These are phyloP conservation scores for Euphorbia schlechtendalii DNA, from an alignment of 441 rosid species.

Conservation along the genomic window DNA sequence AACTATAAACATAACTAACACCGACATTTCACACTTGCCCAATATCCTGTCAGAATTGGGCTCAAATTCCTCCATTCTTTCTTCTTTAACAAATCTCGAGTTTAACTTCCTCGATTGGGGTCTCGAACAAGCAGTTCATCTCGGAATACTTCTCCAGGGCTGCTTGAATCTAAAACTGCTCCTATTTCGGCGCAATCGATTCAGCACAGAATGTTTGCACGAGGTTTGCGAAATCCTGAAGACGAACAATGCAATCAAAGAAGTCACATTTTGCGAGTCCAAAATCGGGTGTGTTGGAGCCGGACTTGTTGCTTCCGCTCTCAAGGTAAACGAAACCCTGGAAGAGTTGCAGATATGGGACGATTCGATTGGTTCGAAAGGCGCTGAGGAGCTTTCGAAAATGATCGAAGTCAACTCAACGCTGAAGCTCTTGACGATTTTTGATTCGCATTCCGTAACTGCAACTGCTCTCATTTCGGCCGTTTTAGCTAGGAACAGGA, in stretches of 20 bases:
- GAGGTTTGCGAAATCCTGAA: conserved; percentile 51
- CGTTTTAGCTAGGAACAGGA: conserved; percentile 73
- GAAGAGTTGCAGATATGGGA: conserved; percentile 96
- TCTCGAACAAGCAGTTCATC: conserved; percentile 37
- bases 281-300: conserved; percentile 58
- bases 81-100: conserved; percentile 55
- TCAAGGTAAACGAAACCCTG: conserved; percentile 53
- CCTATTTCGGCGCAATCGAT: conserved; percentile 48
- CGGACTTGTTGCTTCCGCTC: conserved; percentile 54
- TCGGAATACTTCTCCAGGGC: conserved; percentile 53
- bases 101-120: conserved; percentile 65
- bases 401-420: conserved; percentile 88
- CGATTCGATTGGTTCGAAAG: conserved; percentile 76
- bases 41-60: conserved; percentile 48
- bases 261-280: conserved; percentile 55
- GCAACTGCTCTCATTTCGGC: conserved; percentile 83
- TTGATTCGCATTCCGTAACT: conserved; percentile 56
- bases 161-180: conserved; percentile 56
- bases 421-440: conserved; percentile 62
- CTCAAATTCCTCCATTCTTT: conserved; percentile 32
- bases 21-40: conserved; percentile 35
- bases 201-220: conserved; percentile 41
- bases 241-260: conserved; percentile 54
- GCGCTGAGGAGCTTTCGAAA: conserved; percentile 90
- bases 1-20: conserved; percentile 47